A percentile compares a stretch with the other conserved stretches of the same genome.
Evolutionary conservation across 257 asterid genomes (phyloP).

Genomic region (Solanum arcanum): DNA sequence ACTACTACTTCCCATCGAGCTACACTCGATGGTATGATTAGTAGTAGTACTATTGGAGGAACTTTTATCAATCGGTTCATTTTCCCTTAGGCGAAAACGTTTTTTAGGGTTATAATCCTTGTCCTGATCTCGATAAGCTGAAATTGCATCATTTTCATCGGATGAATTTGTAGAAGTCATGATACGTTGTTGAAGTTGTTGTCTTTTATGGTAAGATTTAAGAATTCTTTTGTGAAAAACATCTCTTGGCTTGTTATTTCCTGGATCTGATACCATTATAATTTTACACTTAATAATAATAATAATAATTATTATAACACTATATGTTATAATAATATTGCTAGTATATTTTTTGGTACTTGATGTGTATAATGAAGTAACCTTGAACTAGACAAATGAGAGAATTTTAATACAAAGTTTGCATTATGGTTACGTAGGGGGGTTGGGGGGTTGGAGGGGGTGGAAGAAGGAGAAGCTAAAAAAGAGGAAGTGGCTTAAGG

Average conservation of each 20-base stretch:
- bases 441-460: neutral
- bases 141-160: neutral
- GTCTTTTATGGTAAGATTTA: neutral
- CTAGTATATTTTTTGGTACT: neutral
- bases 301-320: neutral
- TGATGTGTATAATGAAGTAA: neutral
- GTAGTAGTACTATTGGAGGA: neutral
- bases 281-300: neutral
- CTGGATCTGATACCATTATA: neutral
- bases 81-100: neutral
- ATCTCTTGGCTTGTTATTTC: neutral
- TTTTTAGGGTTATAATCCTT: neutral
- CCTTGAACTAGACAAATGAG: neutral
- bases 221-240: neutral
- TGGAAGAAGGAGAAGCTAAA: neutral
- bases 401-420: neutral
- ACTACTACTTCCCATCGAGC: neutral
- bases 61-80: neutral
- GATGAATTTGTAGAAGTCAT: neutral
- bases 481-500: neutral
- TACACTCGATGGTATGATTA: neutral
- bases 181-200: neutral
- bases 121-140: rapidly evolving
- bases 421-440: neutral
- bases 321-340: neutral